Evolutionary conservation across 441 rosid species (phyloP), one percentile per base, ranked within the genome.

Genomic region (Erodium texanum): DNA sequence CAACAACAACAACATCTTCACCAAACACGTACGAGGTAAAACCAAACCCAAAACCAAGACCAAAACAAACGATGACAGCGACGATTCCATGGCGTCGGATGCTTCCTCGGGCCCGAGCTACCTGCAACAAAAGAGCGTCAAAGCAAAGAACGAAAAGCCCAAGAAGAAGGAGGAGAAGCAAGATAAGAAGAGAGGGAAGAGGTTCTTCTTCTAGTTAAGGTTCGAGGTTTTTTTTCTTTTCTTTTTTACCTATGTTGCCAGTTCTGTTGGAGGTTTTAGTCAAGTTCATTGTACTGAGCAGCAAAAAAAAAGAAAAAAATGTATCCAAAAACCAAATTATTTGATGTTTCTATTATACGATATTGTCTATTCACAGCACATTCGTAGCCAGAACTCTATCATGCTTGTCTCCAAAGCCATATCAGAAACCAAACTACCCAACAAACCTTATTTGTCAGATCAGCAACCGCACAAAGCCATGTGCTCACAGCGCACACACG

Each of bases 1-100:
- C 32, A 43, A 61, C 36, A 43, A 61, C 36, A 41, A 48, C 24
- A 56, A 16, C n/a, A 70, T 62, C 8, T 71, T 73, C 64, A 72
- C 66, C 22, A 62, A 74, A n/a, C 75, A 70, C 29, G 3, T 27
- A 27, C 29, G 29, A 27, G 29, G 2, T 27, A 1, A 27, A 27
- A 3, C 29, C 3, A 27, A 27, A 27, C 2, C 29, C 3, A 27
- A 27, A 27, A 27, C 29, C 29, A 11, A 65, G 23, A 71, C 71
- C 34, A 24, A 67, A 62, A 70, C 41, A 9, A 62, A 15, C 22
- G 63, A 36, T 2, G 70, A 66, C 12, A 54, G 61, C 22, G 61
- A 54, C 7, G 61, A 54, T 18, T 54, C 61, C 24, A 54, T 54
- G 61, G 61, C 61, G 3, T 54, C 61, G 1, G 61, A 54, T 19